Conservation (phyloP, 1,284 basidiomycete genomes). For the Grifola frondosa region DNA sequence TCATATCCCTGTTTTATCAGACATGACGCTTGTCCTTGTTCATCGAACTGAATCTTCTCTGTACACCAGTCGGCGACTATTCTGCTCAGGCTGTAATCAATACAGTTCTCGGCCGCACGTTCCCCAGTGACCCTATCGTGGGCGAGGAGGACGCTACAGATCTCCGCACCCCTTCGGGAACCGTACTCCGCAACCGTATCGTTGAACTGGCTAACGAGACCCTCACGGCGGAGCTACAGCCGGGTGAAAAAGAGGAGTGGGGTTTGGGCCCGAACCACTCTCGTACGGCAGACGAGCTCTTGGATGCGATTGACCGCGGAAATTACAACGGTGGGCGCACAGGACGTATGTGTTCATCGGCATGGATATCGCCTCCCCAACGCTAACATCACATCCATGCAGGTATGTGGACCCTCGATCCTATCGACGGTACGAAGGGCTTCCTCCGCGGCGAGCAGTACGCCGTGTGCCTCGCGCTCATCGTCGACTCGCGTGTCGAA, state of each 20-base stretch:
- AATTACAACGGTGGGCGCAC: constrained; percentile 73
- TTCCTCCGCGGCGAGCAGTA: constrained; percentile 97
- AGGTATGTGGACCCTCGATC: constrained; percentile 92
- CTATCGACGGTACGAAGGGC: constrained; percentile 92
- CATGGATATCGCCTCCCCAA: background rate
- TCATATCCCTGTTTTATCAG: no score
- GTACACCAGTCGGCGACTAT: constrained; percentile 78
- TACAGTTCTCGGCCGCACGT: constrained; percentile 71
- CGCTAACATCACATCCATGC: background rate
- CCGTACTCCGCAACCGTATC: constrained; percentile 66
- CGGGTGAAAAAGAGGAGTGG: constrained; percentile 58
- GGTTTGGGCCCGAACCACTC: constrained; percentile 59
- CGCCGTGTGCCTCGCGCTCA: constrained; percentile 91
- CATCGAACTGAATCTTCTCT: background rate
- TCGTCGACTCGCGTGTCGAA: constrained; percentile 82
- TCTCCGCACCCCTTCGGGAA: constrained; percentile 56
- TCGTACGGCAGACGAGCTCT: constrained; percentile 57
- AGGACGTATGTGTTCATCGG: constrained; percentile 64
- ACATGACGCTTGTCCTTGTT: no score
- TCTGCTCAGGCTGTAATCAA: constrained; percentile 89
- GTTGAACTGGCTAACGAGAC: constrained; percentile 84
- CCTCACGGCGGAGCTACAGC: constrained; percentile 53
- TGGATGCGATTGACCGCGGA: constrained; percentile 87
- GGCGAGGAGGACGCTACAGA: constrained; percentile 95
- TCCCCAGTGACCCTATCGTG: constrained; percentile 87